phyloP scores from a whole-genome alignment of 768 basidiomycete species.

The Collybia nuda region DNA sequence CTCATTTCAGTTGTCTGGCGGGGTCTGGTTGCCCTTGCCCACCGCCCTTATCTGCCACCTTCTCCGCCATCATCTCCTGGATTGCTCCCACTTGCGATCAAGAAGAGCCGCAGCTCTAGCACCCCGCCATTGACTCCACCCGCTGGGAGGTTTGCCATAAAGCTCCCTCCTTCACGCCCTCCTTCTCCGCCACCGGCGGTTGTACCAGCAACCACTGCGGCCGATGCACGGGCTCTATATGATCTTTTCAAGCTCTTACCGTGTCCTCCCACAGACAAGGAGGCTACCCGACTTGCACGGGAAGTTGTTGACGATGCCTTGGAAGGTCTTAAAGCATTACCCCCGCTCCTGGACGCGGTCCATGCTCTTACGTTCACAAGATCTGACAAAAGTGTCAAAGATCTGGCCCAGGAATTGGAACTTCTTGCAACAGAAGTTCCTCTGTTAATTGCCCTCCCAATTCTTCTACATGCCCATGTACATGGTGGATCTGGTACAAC shows the following conservation, averaged over 20 bases:
- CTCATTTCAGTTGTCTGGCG: slow-evolving; percentile 77
- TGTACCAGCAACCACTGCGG: slow-evolving; percentile 41
- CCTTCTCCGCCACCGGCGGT: slow-evolving; percentile 51
- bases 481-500: slow-evolving; percentile 32
- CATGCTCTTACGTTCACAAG: slow-evolving; percentile 21
- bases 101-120: slow-evolving; percentile 42
- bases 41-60: slow-evolving; percentile 46
- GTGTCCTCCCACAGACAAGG: slow-evolving; percentile 51
- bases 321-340: slow-evolving; percentile 58
- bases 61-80: slow-evolving; percentile 41
- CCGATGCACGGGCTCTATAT: slow-evolving; percentile 62
- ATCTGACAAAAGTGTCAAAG: slow-evolving; percentile 18
- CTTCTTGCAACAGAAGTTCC: slow-evolving; percentile 63
- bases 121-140: slow-evolving; percentile 60
- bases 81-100: slow-evolving; percentile 27
- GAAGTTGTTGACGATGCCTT: slow-evolving; percentile 84
- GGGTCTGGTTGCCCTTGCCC: slow-evolving; percentile 66
- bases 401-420: slow-evolving; percentile 44
- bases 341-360: slow-evolving; percentile 54
- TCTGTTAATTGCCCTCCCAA: slow-evolving; percentile 70
- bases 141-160: slow-evolving; percentile 60
- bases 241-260: slow-evolving; percentile 63
- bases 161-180: slow-evolving; percentile 66
- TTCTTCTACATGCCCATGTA: slow-evolving; percentile 55
- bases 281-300: slow-evolving; percentile 54